These are phyloP conservation scores for Botrytis tulipae DNA, from an alignment of 2,329 filamentous ascomycete genomes.

Conservation along the genomic window DNA sequence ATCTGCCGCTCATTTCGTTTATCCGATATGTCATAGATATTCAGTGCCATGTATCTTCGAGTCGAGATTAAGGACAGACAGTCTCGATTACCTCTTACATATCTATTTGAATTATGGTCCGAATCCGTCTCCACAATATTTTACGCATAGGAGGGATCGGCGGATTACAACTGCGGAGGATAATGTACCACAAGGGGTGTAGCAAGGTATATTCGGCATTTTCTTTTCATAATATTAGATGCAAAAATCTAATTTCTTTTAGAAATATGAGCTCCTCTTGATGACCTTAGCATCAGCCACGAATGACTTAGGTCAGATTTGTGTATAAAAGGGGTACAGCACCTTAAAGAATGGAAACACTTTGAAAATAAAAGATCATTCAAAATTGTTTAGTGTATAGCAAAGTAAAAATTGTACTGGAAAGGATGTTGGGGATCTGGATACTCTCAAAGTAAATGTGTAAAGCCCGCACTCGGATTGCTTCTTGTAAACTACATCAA, in stretches of 20 bases:
- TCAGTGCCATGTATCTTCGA: background rate
- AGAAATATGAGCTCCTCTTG: background rate
- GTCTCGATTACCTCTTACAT: background rate
- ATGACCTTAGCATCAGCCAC: background rate
- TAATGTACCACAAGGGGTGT: background rate
- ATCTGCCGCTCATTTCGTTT: background rate
- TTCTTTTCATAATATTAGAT: background rate
- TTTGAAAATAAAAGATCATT: background rate
- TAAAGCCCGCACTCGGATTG: background rate
- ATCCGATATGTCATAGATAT: background rate
- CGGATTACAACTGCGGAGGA: background rate
- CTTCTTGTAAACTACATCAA: background rate
- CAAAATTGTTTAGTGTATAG: background rate
- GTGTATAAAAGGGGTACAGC: background rate
- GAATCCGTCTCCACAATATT: background rate
- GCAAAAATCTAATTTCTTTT: background rate
- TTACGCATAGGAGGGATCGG: background rate
- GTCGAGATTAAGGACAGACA: background rate
- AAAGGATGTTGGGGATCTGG: background rate
- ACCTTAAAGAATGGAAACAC: background rate
- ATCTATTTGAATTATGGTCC: slow-evolving; percentile 1
- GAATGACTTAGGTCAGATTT: background rate
- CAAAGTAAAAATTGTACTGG: background rate
- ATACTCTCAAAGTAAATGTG: background rate
- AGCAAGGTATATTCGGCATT: background rate